Percentiles rank a stretch among this genome's conserved stretches.
phyloP scores from a whole-genome alignment of 495 filamentous ascomycete species.

The Hyaloscypha variabilis region DNA sequence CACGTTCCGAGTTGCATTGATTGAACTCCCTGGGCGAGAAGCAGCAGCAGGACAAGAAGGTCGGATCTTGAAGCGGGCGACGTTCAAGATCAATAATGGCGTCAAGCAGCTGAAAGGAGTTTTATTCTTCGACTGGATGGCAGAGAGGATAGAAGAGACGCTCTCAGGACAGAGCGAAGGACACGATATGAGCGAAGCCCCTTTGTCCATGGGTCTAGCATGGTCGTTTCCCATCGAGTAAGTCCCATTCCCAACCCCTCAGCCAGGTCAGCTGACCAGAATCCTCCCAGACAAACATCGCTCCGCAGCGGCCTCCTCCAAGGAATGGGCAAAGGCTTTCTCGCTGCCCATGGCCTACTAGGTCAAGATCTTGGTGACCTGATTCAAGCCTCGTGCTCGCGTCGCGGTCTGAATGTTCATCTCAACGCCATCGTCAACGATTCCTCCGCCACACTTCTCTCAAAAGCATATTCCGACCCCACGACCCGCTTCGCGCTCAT shows the following conservation, averaged over 20 bases:
- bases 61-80: conserved; percentile 47
- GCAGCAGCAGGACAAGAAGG: conserved; percentile 32
- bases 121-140: conserved; percentile 81
- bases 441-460: conserved; percentile 76
- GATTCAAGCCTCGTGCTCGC: conserved; percentile 48
- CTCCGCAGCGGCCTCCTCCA: conserved; percentile 73
- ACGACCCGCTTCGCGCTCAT: conserved; percentile 60
- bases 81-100: conserved; percentile 51
- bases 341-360: conserved; percentile 51
- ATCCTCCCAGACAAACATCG: conserved; percentile 63
- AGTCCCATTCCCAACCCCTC: conserved; percentile 30
- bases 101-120: conserved; percentile 48
- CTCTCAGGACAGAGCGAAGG: conserved; percentile 39
- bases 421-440: conserved; percentile 86
- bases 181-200: conserved; percentile 20
- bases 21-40: conserved; percentile 61
- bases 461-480: conserved; percentile 70
- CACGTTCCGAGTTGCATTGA: conserved; percentile 77
- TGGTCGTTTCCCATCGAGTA: conserved; percentile 91
- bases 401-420: conserved; percentile 52
- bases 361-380: conserved; percentile 55
- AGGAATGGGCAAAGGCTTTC: conserved; percentile 85
- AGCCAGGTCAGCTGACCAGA: conserved; percentile 24
- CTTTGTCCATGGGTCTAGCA: conserved; percentile 65
- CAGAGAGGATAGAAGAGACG: conserved; percentile 67